Conservation (phyloP, 352 stramenopile species). For the Paralagenidium karlingii region DNA sequence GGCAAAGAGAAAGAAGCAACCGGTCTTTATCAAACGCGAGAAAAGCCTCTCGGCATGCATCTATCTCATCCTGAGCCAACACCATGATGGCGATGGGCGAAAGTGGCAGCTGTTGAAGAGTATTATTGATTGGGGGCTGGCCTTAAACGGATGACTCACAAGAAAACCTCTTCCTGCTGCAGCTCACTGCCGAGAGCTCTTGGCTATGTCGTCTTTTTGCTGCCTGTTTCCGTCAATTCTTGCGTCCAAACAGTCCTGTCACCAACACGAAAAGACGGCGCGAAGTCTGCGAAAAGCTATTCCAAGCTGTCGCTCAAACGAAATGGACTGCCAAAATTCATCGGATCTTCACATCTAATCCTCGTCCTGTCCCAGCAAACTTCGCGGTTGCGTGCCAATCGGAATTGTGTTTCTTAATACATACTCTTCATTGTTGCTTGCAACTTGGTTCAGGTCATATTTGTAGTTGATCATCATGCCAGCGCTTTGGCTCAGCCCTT, state of each 20-base stretch:
- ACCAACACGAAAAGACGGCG: too few relatives aligned
- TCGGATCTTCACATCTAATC: conserved; percentile 1
- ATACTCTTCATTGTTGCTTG: conserved; percentile 77
- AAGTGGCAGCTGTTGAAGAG: not conserved
- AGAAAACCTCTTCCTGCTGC: too few relatives aligned
- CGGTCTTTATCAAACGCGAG: conserved; percentile 95
- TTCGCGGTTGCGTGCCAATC: conserved; percentile 50
- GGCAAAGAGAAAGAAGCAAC: too few relatives aligned
- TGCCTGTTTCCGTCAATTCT: too few relatives aligned
- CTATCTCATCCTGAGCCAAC: conserved; percentile 93
- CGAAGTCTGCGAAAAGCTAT: too few relatives aligned
- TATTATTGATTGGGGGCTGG: not conserved
- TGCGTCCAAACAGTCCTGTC: too few relatives aligned
- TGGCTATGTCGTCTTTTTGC: too few relatives aligned
- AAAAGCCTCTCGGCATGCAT: conserved; percentile 93
- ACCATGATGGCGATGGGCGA: conserved; percentile 40
- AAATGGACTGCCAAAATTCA: not conserved
- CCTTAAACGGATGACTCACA: not conserved
- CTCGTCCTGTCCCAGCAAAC: conserved; percentile 17
- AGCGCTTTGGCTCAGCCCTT: conserved; percentile 60
- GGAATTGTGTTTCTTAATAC: conserved; percentile 65
- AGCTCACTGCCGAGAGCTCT: too few relatives aligned
- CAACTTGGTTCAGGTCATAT: conserved; percentile 59
- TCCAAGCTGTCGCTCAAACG: too few relatives aligned
- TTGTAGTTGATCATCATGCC: conserved; percentile 85